Conservation (phyloP, 2,329 filamentous ascomycete genomes). For the Ophiostoma ips region DNA sequence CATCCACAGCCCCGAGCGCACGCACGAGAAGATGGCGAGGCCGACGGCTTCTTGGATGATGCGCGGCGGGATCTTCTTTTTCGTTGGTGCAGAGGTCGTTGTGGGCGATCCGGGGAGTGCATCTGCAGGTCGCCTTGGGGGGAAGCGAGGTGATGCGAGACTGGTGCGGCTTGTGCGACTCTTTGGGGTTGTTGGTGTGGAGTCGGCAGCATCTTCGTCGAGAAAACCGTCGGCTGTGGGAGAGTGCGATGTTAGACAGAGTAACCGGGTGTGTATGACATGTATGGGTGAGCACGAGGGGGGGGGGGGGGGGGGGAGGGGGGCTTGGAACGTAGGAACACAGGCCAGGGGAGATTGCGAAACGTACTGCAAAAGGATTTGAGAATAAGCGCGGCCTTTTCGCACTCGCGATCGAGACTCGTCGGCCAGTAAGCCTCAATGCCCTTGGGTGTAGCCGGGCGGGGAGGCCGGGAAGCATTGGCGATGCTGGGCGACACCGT, state of each 20-base stretch:
- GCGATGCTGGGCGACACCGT: constrained; percentile 11
- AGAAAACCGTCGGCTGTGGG: constrained; percentile 41
- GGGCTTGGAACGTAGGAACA: too few species aligned
- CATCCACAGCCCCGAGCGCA: constrained; percentile 85
- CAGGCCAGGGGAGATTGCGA: constrained; percentile 21
- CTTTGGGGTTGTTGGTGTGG: constrained; percentile 17
- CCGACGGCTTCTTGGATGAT: constrained; percentile 84
- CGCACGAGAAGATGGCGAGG: constrained; percentile 86
- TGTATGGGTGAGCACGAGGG: too few species aligned
- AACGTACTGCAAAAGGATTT: constrained; percentile 73
- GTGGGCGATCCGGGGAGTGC: constrained; percentile 9
- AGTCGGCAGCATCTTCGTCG: constrained; percentile 27
- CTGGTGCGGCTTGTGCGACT: constrained; percentile 11
- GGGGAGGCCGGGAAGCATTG: constrained; percentile 21
- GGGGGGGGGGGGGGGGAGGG: too few species aligned
- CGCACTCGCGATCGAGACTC: constrained; percentile 58
- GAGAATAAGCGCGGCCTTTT: constrained; percentile 66
- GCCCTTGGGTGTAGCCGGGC: constrained; percentile 70
- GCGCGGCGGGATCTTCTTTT: constrained; percentile 71
- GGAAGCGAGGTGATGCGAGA: constrained; percentile 8
- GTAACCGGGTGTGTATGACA: too few species aligned
- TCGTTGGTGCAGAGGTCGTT: constrained; percentile 33
- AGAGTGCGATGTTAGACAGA: constrained; percentile 9
- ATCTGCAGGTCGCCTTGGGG: constrained; percentile 6
- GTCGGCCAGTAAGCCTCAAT: constrained; percentile 63